phyloP scores from a whole-genome alignment of 2,329 filamentous ascomycete genomes.

The Epichloe coenophiala region DNA sequence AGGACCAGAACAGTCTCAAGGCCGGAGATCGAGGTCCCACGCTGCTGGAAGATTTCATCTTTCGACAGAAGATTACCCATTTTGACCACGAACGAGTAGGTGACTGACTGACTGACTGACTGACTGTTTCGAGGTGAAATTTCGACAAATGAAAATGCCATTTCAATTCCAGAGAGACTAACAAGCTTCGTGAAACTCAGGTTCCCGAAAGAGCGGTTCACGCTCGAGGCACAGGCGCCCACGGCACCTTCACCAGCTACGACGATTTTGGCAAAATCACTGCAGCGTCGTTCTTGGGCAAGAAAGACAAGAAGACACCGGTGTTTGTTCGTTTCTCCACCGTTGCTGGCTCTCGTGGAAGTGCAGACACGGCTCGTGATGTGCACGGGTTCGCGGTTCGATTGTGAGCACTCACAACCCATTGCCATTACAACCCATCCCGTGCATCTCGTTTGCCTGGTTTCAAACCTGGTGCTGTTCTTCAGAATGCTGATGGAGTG shows the following conservation, averaged over 20 bases:
- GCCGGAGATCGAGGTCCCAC: conserved; percentile 55
- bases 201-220: conserved; percentile 55
- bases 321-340: conserved; percentile 64
- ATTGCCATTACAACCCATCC: too few species aligned
- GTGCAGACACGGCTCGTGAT: conserved; percentile 56
- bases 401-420: conserved; percentile 17
- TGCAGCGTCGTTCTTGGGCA: conserved; percentile 47
- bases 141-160: background rate
- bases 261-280: conserved; percentile 55
- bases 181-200: conserved; percentile 7
- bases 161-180: background rate
- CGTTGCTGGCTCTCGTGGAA: conserved; percentile 55
- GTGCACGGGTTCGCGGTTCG: conserved; percentile 54
- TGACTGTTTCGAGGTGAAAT: background rate
- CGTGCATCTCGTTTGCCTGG: too few species aligned
- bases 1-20: conserved; percentile 51
- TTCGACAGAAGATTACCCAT: conserved; percentile 57
- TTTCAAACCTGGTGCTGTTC: too few species aligned
- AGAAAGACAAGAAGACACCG: conserved; percentile 41
- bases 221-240: conserved; percentile 54
- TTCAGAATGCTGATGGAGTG: background rate
- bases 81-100: conserved; percentile 58
- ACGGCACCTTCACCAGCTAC: conserved; percentile 57
- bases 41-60: conserved; percentile 59
- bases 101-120: background rate